Conservation (phyloP, 768 basidiomycete genomes). For the Termitomyces sp. region DNA sequence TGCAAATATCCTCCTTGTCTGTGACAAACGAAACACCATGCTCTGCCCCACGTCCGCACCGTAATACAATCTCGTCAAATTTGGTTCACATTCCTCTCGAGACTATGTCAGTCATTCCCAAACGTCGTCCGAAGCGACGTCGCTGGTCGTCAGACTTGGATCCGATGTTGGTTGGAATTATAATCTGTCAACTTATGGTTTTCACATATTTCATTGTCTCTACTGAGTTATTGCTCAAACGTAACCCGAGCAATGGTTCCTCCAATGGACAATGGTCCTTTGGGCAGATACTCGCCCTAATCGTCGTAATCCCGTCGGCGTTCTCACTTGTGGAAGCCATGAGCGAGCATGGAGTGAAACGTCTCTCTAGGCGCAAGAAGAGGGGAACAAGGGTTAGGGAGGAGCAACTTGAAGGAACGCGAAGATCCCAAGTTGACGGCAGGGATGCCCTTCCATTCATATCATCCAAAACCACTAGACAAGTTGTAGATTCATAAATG, state of each 20-base stretch:
- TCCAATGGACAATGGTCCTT: conserved; percentile 29
- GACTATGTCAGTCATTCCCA: conserved; percentile 2
- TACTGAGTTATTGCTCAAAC: conserved; percentile 29
- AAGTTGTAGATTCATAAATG: background rate
- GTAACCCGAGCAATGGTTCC: conserved; percentile 22
- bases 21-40: background rate
- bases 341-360: conserved; percentile 24
- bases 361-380: conserved; percentile 22
- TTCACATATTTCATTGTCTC: conserved; percentile 37
- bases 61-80: background rate
- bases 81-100: background rate
- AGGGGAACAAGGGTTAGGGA: background rate
- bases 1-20: background rate
- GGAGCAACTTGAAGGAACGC: background rate
- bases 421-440: background rate
- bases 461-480: background rate
- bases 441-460: background rate
- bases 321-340: conserved; percentile 28
- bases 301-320: conserved; percentile 34
- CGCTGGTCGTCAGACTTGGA: conserved; percentile 30
- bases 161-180: conserved; percentile 36
- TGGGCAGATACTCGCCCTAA: conserved; percentile 38
- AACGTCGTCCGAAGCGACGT: conserved; percentile 25
- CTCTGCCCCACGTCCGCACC: background rate
- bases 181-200: conserved; percentile 30